Evolutionary conservation across 768 basidiomycete genomes (phyloP), one percentile per base, ranked within the genome.

Genomic region (Kwoniella sp.): DNA sequence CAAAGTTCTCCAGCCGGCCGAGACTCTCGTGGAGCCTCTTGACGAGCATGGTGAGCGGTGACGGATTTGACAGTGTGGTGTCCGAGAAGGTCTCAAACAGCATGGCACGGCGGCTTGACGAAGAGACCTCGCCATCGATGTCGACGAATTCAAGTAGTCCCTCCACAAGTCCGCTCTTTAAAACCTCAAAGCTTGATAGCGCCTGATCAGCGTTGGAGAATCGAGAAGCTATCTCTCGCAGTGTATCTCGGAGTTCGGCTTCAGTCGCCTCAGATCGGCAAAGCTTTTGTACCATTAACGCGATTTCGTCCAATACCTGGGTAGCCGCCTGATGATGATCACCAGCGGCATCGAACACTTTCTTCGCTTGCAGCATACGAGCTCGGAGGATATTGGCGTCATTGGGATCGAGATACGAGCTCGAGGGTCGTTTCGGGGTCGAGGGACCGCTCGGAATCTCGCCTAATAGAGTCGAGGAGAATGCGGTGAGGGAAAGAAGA

Each of bases 1-100:
- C 93, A 68, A 96, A 98, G 15, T 88, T 88, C 77, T 99, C 96
- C 87, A 97, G 90, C 70, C 93, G 84, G 12, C 96, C 96, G 25
- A 99, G 82, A 77, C 90, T 91, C 81, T 99, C 96, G 79, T 98
- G 96, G 34, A 99, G 81, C 70, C 95, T 93, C 85, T 95, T 97
- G 58, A 98, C 92, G 34, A 99, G 86, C 11, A 89, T 85, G 1
- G 87, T 81, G 47, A 96, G 87, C 0, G 83, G 76, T 86, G 87
- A 8, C 85, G 87, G 78, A 86, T 88, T 25, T 74, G 82, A 57
- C 79, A 67, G 77, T 38, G 65, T 72, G 9, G 68, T 72, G 38
- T 82, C 58, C 25, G 85, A 86, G 76, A 99, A 90, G 1, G 90
- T 86, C 60, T 91, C 89, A 59, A 92, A 85, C 47, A 99, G 79